Evolutionary conservation across 2,329 filamentous ascomycete genomes (phyloP).

Genomic region (Cladophialophora bantiana): DNA sequence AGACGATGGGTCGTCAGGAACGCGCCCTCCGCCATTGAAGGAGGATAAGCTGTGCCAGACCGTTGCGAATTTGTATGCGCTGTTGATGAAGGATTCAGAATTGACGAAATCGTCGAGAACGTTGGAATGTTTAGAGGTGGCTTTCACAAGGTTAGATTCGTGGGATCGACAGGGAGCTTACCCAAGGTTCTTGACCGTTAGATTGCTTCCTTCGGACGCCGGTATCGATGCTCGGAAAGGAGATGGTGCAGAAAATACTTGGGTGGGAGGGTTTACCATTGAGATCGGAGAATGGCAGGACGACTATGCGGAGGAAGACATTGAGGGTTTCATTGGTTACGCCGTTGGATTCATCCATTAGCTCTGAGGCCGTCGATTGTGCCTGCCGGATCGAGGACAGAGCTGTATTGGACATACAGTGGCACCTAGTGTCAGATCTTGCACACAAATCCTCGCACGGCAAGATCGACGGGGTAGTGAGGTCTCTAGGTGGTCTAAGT

Average conservation of each 20-base stretch:
- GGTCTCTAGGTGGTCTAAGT: no score
- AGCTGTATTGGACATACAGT: neutral
- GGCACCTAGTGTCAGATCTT: no score
- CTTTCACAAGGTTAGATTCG: constrained; percentile 12
- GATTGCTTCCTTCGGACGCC: constrained; percentile 1
- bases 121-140: constrained; percentile 8
- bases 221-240: neutral
- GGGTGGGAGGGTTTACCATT: neutral
- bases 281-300: constrained; percentile 9
- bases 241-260: neutral
- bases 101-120: neutral
- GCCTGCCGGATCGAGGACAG: neutral
- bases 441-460: no score
- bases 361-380: neutral
- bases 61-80: constrained; percentile 3
- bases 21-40: neutral
- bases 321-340: neutral
- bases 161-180: constrained; percentile 14
- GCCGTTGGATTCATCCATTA: constrained; percentile 11
- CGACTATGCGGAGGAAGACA: constrained; percentile 13
- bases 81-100: neutral
- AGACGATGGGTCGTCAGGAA: neutral
- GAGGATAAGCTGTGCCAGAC: constrained; percentile 6
- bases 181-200: constrained; percentile 14
- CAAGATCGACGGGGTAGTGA: no score